Base-by-base conservation (phyloP, 179 eudicot species). In the Carnegiea gigantea region DNA sequence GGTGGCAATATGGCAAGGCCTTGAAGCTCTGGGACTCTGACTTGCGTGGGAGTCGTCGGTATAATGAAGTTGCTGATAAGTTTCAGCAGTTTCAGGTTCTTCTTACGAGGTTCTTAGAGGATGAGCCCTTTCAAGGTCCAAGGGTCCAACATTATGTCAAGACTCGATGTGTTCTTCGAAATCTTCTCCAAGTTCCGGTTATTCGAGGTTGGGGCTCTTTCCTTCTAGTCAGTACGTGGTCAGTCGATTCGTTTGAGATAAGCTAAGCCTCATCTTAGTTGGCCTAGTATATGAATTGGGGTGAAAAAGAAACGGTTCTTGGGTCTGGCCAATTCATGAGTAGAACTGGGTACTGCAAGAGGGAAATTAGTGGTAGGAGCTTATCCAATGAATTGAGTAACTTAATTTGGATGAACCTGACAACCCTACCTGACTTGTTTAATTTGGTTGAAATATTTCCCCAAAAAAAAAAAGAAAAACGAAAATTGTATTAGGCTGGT, bases 81-180 rank as follows among this genome's bases (percentile, higher is more conserved):
- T 97, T 95, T 84, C 99, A 95, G 85, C 95, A 91, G 86, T 97
- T 95, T 86, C 98, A 93, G 75, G 99, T 95, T 79, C 93, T 97
- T 11, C 70, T 92, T 77, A 93, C 91, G 24, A 87, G 99, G 78
- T 97, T 94, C 54, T 70, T 92, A 0, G 99, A 95, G 83, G 95
- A 97, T 49, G 99, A 95, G 79, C 87, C 85, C 10, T 93, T 90
- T 80, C 94, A 91, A 81, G 95, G 95, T 36, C 95, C 97, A 10
- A 90, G 99, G 76, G 88, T 93, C 48, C 95, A 88, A 53, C 88
- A 85, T 76, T 97, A 87, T 83, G 96, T 88, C 71, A 93, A 90
- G 83, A 89, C 72, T 81, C 94, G 99, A 1, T 93, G 97, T 59
- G 84, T 87, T 28, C 83, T 86, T 77, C 93, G 94, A 0, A 90